Evolutionary conservation across 306 rosid genomes (phyloP), one percentile per base, ranked within the genome.

Genomic region (Styphnolobium japonicum): DNA sequence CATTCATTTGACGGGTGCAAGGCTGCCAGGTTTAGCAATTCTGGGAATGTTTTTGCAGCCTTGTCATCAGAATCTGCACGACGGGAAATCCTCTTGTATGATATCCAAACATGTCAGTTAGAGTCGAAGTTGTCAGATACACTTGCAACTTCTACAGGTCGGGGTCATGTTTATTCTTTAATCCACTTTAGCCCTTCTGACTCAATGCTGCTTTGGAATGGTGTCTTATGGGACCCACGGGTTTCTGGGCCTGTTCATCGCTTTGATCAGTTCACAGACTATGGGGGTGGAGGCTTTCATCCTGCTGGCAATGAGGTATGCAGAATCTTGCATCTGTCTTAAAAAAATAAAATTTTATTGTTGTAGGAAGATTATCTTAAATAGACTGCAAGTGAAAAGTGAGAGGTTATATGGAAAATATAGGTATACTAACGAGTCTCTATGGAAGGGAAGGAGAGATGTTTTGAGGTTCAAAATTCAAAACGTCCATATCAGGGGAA

Each of bases 271-370:
- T 96, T 96, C 77, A 91, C 99, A 0, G 99, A 96, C 71, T 91
- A 93, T 85, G 99, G 98, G 6, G 99, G 99, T 53, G 99, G 99
- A 10, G 99, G 99, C 74, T 93, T 96, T 85, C 99, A 96, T 90
- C 99, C 99, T 71, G 94, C 96, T 72, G 99, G 99, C 71, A 96
- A 96, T 21, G 99, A 96, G 99, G 99, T 96, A 82, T 67, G 81
- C 61, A 19, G 79, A 77, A 57, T 78, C 48, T 45, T 51, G 34
- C 52, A 15, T 39, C 53, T 55, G 12, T 72, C 67, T 55, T n/a
- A n/a, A 10, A 18, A 27, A 37, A 33, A 48, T 19, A 69, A 25
- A 75, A 11, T 36, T 39, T 42, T 53, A 14, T 2, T 65, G 5
- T 72, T 67, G 23, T 67, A 16, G 37, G 71, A 43, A 67, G 66